Conservation (phyloP, 208 protist genomes). For the Trypanosomatidae sp. region DNA sequence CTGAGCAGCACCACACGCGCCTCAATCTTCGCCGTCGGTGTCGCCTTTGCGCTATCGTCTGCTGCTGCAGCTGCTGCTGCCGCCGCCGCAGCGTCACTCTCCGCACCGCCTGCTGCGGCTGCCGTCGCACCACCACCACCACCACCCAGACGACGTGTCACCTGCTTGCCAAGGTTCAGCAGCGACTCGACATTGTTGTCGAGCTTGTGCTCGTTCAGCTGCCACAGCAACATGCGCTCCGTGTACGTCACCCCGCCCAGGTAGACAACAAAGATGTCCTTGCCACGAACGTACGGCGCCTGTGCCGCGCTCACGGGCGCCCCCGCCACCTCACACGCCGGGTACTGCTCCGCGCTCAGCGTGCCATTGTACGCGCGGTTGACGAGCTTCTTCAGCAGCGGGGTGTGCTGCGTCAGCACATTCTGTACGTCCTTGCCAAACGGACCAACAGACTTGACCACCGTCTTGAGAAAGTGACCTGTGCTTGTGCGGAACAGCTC, state of each 20-base stretch:
- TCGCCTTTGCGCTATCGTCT: constrained; percentile 2
- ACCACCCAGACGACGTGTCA: constrained; percentile 25
- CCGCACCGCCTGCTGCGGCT: not conserved
- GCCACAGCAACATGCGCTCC: constrained; percentile 57
- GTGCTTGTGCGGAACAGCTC: constrained; percentile 61
- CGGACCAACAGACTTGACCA: constrained; percentile 61
- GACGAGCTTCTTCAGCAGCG: constrained; percentile 83
- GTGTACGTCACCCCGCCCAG: constrained; percentile 73
- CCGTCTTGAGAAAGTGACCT: constrained; percentile 60
- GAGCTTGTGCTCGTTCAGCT: constrained; percentile 63
- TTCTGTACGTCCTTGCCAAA: constrained; percentile 91
- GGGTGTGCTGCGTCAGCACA: constrained; percentile 95
- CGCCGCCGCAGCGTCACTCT: not conserved
- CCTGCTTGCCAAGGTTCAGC: constrained; percentile 63
- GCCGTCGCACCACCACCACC: constrained; percentile 1
- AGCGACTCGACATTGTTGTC: constrained; percentile 72
- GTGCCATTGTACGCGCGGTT: constrained; percentile 77
- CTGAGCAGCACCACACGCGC: constrained; percentile 58
- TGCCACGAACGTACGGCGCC: constrained; percentile 36
- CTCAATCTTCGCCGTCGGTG: constrained; percentile 69
- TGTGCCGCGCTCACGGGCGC: constrained; percentile 33
- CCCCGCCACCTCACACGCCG: constrained; percentile 37
- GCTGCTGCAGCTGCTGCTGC: not conserved
- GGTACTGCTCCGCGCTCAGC: constrained; percentile 51
- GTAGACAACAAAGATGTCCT: constrained; percentile 78